phyloP scores from a whole-genome alignment of 1,139 yeast species.

The Debaryomyces sp. region DNA sequence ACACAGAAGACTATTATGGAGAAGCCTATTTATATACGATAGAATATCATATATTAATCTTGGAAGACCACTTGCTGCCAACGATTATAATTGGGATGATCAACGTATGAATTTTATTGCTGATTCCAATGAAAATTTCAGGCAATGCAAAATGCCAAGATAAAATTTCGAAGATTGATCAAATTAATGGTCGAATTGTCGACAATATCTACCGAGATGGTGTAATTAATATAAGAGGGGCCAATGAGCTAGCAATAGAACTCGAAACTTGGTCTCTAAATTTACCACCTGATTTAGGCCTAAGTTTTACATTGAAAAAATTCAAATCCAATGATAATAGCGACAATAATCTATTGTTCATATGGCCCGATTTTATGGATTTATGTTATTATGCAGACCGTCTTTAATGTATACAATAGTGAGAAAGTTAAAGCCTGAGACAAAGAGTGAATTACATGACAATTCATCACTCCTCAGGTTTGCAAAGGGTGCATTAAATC shows the following conservation, averaged over 20 bases:
- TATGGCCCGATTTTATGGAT: conserved; percentile 41
- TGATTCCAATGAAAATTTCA: not conserved
- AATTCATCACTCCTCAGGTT: conserved; percentile 13
- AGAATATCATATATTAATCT: conserved; percentile 37
- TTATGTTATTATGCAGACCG: conserved; percentile 48
- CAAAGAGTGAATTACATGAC: not conserved
- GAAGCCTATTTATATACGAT: conserved; percentile 43
- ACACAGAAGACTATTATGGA: conserved; percentile 38
- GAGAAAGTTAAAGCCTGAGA: conserved; percentile 9
- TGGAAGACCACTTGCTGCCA: conserved; percentile 35
- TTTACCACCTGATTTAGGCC: conserved; percentile 26
- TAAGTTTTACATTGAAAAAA: conserved; percentile 13
- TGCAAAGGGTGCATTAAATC: conserved; percentile 19
- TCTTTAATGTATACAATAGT: conserved; percentile 38
- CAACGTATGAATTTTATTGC: not conserved
- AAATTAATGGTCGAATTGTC: conserved; percentile 36
- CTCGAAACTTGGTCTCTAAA: conserved; percentile 36
- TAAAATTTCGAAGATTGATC: conserved; percentile 12
- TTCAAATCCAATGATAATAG: conserved; percentile 14
- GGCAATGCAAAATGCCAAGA: not conserved
- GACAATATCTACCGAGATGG: conserved; percentile 10
- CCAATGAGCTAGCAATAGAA: conserved; percentile 36
- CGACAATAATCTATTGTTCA: conserved; percentile 32
- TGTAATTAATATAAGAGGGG: conserved; percentile 24
- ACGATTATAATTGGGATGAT: not conserved